Evolutionary conservation across 129 eudicot genomes (phyloP), one percentile per base, ranked within the genome.

Genomic region (Kitagawia praeruptora): DNA sequence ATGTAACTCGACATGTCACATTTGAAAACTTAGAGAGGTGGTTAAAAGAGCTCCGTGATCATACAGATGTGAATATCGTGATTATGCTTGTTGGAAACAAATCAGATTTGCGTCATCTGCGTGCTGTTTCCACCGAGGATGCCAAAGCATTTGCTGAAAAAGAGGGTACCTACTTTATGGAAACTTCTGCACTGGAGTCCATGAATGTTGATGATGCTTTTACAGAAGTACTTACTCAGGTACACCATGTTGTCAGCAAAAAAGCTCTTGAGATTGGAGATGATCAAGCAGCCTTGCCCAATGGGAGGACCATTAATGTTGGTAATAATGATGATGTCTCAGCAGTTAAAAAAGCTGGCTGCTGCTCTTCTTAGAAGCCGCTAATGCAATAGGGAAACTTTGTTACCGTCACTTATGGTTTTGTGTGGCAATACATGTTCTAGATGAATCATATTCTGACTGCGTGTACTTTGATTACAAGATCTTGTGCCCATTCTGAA

Each of bases 11-110:
- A 37, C 89, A 90, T 53, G 95, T 90, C 69, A 90, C 95, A 40
- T 90, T 90, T 76, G 91, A 90, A 67, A 90, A 90, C 51, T 90
- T 90, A 23, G 91, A 87, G 79, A 81, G 95, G 74, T 90, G 95
- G 95, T 86, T 90, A 45, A 90, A 90, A 79, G 95, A 90, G 85
- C 91, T 90, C 5, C 88, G 91, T 40, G 95, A 87, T 76, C 95
- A 90, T 54, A 90, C 95, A 40, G 95, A 87, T 78, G 44, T 88
- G 70, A 90, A 86, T 87, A 90, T 89, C 14, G 94, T 89, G 37
- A 89, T 89, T 10, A 89, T 89, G 94, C 94, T 89, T 3, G 94
- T 87, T 3, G 95, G 95, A 12, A 90, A 90, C 83, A 90, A 90
- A 85, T 88, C 95, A 3, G 95, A 90, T 84, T 75, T 90, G 77